Percentiles rank a stretch among this genome's conserved stretches.
Conservation (phyloP, 2,329 filamentous ascomycete species). For the Fusarium buxicola region DNA sequence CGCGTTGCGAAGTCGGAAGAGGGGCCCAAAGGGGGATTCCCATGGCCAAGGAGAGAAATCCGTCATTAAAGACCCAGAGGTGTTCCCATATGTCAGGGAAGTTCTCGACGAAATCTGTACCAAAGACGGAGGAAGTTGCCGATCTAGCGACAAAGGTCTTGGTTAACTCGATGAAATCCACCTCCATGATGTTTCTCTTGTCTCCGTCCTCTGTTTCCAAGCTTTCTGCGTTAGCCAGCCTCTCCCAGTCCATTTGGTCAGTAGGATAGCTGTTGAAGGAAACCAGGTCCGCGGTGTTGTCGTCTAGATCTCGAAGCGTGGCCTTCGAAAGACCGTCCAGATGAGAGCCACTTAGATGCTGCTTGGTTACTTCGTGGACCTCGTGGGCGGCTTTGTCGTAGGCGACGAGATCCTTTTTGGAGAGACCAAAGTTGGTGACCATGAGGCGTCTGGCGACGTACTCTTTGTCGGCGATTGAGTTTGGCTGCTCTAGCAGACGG, state of each 20-base stretch:
- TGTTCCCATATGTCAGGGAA: constrained; percentile 53
- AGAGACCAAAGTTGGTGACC: constrained; percentile 50
- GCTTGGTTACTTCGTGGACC: constrained; percentile 43
- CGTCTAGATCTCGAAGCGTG: constrained; percentile 41
- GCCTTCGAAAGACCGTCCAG: constrained; percentile 40
- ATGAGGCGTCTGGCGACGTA: constrained; percentile 45
- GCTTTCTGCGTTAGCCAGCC: constrained; percentile 47
- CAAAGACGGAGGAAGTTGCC: constrained; percentile 52
- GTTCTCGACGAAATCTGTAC: constrained; percentile 56
- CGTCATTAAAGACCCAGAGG: constrained; percentile 54
- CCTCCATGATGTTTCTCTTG: constrained; percentile 48
- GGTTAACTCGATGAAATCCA: constrained; percentile 50
- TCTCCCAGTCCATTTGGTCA: constrained; percentile 56
- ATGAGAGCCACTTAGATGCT: constrained; percentile 43
- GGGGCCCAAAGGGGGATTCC: constrained; percentile 51
- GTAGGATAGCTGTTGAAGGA: constrained; percentile 53
- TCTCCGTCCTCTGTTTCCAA: constrained; percentile 43
- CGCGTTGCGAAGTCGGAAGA: constrained; percentile 48
- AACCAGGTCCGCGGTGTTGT: constrained; percentile 51
- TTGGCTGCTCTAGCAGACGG: constrained; percentile 47
- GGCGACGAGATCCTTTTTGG: constrained; percentile 46
- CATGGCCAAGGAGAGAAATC: constrained; percentile 48
- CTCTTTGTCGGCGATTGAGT: constrained; percentile 43
- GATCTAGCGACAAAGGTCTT: constrained; percentile 53
- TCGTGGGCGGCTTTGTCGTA: constrained; percentile 48